These are phyloP conservation scores for Trichoderma sp. DNA, from an alignment of 2,329 filamentous ascomycete genomes.

Conservation along the genomic window DNA sequence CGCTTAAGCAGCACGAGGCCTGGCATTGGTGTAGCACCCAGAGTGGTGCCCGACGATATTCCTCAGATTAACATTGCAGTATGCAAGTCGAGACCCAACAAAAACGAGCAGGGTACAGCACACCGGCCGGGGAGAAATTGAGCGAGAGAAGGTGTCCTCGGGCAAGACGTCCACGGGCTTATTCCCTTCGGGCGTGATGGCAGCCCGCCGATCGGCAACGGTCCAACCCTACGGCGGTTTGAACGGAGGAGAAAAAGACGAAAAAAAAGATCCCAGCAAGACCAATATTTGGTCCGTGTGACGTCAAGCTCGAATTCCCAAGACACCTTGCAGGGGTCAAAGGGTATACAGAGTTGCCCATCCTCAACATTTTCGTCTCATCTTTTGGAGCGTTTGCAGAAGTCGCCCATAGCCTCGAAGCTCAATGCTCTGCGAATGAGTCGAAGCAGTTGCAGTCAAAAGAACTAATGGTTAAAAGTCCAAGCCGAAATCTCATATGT, in stretches of 20 bases:
- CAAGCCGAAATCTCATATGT: not conserved
- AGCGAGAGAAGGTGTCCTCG: not conserved
- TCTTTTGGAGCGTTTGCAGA: not conserved
- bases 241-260: not conserved
- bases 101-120: not conserved
- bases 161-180: not conserved
- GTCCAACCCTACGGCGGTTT: not conserved
- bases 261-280: not conserved
- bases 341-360: not conserved
- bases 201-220: slow-evolving; percentile 7
- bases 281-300: not conserved
- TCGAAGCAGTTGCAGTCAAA: not conserved
- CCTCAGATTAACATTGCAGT: slow-evolving; percentile 5
- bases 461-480: not conserved
- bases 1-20: not conserved
- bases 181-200: slow-evolving; percentile 4
- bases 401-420: not conserved
- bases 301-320: slow-evolving; percentile 3
- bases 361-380: not conserved
- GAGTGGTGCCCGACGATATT: slow-evolving; percentile 14
- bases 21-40: slow-evolving; percentile 4
- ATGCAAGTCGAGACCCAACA: not conserved
- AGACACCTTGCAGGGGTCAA: not conserved
- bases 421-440: not conserved
- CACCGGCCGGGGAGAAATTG: not conserved